Evolutionary conservation across 2,329 filamentous ascomycete genomes (phyloP), one percentile per base, ranked within the genome.

Genomic region (Trichoderma endophyticum): DNA sequence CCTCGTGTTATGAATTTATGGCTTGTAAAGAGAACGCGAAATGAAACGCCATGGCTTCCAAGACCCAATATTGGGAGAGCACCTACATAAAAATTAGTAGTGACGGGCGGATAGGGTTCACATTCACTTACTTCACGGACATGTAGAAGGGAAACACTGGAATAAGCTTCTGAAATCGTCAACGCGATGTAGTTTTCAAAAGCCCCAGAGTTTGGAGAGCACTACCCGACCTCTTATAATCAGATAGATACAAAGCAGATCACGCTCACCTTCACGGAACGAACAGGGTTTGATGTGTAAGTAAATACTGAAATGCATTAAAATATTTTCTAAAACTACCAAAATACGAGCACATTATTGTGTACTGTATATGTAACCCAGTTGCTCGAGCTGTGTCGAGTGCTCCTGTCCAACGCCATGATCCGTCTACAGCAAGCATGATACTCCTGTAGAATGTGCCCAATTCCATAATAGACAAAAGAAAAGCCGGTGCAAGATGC

Each of bases 391-490:
- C 43, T 56, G 32, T 57, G 11, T 21, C 48, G 18, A 60, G 30
- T 32, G 57, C 57, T 54, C 28, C 63, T 54, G 36, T 9, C 66
- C 57, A 64, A 71, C 68, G 61, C 59, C 68, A 24, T 60, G 30
- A 43, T 67, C 57, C 62, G 11, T 71, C 70, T 71, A 60, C 63
- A 62, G 54, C 63, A 30, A 66, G 54, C 24, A 9, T 6, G 36
- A 3, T 51, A 39, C 30, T 18, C 30, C 24, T 56, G 63, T 56
- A 71, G 68, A 64, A 43, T 57, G 32, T 62, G 39, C 54, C 70
- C n/a, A 24, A 14, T 65, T 57, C 61, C 62, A 24, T 60, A 51
- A 71, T 14, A 32, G 57, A 72, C 28, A 69, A 69, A 72, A 39
- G 57, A 57, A 67, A 69, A 34, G 18, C 7, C 28, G 56, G 36